Evolutionary conservation across 495 filamentous ascomycete species (phyloP).

Genomic region (Lichenothelia convexa): DNA sequence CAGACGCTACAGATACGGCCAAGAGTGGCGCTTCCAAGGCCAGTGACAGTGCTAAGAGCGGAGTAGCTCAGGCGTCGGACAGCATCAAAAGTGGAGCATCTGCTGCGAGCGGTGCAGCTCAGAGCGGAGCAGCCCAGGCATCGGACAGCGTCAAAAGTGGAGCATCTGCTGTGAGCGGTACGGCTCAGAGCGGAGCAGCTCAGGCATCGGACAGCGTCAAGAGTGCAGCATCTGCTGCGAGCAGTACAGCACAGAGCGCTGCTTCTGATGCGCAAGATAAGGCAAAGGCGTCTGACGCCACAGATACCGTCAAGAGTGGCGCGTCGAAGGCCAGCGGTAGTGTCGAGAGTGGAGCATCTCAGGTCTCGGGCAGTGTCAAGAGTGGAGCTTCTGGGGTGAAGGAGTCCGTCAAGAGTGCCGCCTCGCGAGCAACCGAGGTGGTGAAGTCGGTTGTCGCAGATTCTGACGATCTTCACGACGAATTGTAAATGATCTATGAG

Average conservation of each 20-base stretch:
- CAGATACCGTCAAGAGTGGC: slow-evolving; percentile 23
- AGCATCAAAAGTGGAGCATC: neutral
- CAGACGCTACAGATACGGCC: neutral
- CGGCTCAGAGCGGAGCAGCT: slow-evolving; percentile 19
- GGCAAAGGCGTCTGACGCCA: slow-evolving; percentile 28
- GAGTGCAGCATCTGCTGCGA: no score
- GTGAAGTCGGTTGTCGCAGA: slow-evolving; percentile 17
- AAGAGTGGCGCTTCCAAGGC: neutral
- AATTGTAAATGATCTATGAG: slow-evolving; percentile 7
- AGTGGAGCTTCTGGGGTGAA: no score
- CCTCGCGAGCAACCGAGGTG: slow-evolving; percentile 12
- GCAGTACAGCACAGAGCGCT: no score
- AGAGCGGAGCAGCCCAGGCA: neutral
- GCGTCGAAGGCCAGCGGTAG: slow-evolving; percentile 15
- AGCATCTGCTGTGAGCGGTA: slow-evolving; percentile 24
- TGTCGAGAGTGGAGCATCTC: slow-evolving; percentile 6
- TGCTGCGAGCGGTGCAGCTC: neutral
- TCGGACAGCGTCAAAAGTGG: neutral
- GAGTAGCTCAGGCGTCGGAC: neutral
- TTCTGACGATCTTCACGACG: slow-evolving; percentile 17
- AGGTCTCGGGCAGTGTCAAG: no score
- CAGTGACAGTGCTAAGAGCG: neutral
- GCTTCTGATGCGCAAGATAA: no score
- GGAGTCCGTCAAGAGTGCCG: no score
- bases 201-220: slow-evolving; percentile 15